Evolutionary conservation across 257 asterid genomes (phyloP), one percentile per base, ranked within the genome.

Genomic region (Solanum ossicruentum): DNA sequence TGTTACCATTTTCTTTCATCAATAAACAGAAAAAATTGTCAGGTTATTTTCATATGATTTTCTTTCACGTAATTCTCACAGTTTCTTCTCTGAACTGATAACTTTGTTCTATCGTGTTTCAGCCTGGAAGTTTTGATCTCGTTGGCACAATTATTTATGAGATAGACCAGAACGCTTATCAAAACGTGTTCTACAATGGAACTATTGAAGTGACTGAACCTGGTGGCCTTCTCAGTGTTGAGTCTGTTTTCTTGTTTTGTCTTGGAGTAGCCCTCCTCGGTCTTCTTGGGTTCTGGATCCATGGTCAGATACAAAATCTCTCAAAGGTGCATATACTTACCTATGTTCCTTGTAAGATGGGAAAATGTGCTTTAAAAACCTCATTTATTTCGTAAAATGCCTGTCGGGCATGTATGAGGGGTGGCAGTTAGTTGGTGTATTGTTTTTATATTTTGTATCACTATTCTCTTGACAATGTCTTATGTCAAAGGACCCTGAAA

Each of bases 71-170:
- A 28, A 10, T 83, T 57, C 75, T 83, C 21, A 36, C 66, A 65
- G 84, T 78, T 80, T 49, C 77, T 80, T 51, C 63, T 75, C 82
- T 51, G 45, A 10, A 52, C 47, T 77, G 63, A 26, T 78, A 18
- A 52, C 49, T 28, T 65, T 78, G 83, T 78, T 52, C 18, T 60
- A 11, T 52, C 65, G 52, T 26, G 49, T n/a, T 91, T 79, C 95
- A 97, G 99, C 75, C 99, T 58, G 99, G 99, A 77, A 84, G 97
- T 73, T 97, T 91, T 91, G 98, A 95, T 94, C 95, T 97, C 45
- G 96, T 93, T 81, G 99, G 97, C 26, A 91, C 91, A 80, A 92
- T 97, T 89, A 93, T 95, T 21, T 97, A 97, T 80, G 99, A 95
- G 91, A 93, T 97, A 26, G 98, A 92, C 88, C 94, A 92, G 58